A percentile compares a stretch with the other conserved stretches of the same genome.
Conservation (phyloP, 2,329 filamentous ascomycete genomes). For the Fusarium veterinarium region DNA sequence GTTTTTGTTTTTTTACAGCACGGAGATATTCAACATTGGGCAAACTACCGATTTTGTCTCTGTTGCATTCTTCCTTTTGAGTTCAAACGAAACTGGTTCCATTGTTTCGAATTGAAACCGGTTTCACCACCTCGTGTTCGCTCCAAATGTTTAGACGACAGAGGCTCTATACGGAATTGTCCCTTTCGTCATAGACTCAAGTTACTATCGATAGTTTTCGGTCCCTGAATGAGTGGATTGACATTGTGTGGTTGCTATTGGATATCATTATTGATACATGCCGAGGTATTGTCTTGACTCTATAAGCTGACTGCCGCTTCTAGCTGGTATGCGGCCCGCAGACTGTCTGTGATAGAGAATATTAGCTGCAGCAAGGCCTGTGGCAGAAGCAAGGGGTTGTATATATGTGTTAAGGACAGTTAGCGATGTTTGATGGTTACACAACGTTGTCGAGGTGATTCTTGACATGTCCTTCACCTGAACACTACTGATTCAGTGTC, state of each 20-base stretch:
- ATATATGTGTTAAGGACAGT: not conserved
- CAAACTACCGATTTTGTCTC: conserved; percentile 9
- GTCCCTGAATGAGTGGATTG: not conserved
- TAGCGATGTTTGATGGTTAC: not conserved
- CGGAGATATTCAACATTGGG: not conserved
- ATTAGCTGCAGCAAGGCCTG: conserved; percentile 18
- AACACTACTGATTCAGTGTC: not conserved
- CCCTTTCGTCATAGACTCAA: not conserved
- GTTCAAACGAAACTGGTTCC: conserved; percentile 12
- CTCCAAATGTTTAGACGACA: not conserved
- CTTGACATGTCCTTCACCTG: not conserved
- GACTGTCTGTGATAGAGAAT: conserved; percentile 16
- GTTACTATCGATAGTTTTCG: not conserved
- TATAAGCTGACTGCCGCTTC: conserved; percentile 11
- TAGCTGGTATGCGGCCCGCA: conserved; percentile 5
- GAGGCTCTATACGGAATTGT: not conserved
- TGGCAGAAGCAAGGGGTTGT: not conserved
- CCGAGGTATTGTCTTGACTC: conserved; percentile 23
- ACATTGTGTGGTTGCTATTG: conserved; percentile 21
- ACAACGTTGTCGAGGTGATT: not conserved
- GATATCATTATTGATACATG: conserved; percentile 8
- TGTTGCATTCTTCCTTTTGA: conserved; percentile 1
- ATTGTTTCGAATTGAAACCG: conserved; percentile 28
- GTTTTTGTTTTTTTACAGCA: not conserved
- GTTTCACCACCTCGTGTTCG: conserved; percentile 9